Base-by-base conservation (phyloP, 2,329 filamentous ascomycete species). In the Huntiella savannae region DNA sequence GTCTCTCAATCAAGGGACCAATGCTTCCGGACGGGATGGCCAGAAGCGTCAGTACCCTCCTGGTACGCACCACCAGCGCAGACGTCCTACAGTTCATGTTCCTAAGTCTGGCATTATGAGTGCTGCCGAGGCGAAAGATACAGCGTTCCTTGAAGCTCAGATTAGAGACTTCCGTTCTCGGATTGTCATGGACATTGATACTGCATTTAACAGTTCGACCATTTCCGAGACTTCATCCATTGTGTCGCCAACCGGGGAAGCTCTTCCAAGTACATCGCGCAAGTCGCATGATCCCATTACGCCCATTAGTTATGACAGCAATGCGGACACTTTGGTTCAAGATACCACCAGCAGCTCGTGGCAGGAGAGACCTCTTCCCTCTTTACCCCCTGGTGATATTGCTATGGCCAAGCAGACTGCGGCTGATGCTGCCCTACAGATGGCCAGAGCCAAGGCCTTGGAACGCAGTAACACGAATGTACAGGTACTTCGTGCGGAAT, bases 171-270 rank as follows among this genome's bases (percentile, higher is more conserved):
- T 92, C 48, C 93, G 85, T 54, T 40, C 37, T 54, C 85, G 85
- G 55, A 77, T 95, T 51, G 84, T 85, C 43, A 84, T 85, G 60
- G 83, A 91, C 49, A 92, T 87, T 56, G 87, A 96, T 56, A 83
- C 91, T 55, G 87, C 87, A 1, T 95, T 96, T 64, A 87, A 84
- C 56, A 77, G 80, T 54, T 70, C 68, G 7, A 53, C 73, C 8
- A 60, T 71, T 11, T 57, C 60, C 13, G 61, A 63, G 12, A 22
- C 39, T 3, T 47, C 41, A 4, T 32, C 34, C 12, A 28, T 28
- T 28, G 3, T 28, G 22, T 28, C 22, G 8, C 22, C 22, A 28
- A 45, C 12, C 13, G 47, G 19, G 10, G 42, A 33, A 8, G n/a
- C 36, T 2, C 43, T 52, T 17, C 17, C 49, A 13, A 22, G 45